phyloP scores from a whole-genome alignment of 1,284 basidiomycete genomes.

The Cryptococcus sp. region DNA sequence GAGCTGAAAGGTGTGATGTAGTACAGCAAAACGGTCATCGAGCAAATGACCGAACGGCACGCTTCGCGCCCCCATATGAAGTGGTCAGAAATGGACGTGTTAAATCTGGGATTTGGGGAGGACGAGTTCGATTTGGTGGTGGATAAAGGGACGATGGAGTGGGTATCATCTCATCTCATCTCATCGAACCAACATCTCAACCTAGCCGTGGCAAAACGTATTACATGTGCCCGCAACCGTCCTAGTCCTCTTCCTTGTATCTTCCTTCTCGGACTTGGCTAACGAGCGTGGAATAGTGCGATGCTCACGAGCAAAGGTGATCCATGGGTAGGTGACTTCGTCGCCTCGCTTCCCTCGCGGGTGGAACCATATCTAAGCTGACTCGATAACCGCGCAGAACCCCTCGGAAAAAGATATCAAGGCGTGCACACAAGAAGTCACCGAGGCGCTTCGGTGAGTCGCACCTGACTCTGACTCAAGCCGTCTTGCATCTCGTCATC shows the following conservation, averaged over 20 bases:
- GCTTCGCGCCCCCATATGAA: slow-evolving; percentile 67
- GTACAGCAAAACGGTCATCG: slow-evolving; percentile 79
- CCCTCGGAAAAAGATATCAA: slow-evolving; percentile 73
- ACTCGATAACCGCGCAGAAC: slow-evolving; percentile 58
- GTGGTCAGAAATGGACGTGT: slow-evolving; percentile 88
- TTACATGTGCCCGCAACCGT: too few species aligned
- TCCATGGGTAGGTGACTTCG: slow-evolving; percentile 68
- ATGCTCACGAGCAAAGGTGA: slow-evolving; percentile 87
- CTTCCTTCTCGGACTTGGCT: background rate
- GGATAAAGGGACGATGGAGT: slow-evolving; percentile 92
- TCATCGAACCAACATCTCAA: too few species aligned
- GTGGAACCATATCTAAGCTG: background rate
- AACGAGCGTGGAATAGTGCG: slow-evolving; percentile 55
- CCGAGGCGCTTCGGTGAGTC: slow-evolving; percentile 72
- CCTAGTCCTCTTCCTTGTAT: too few species aligned
- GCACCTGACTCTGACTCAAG: slow-evolving; percentile 6
- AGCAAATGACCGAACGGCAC: slow-evolving; percentile 74
- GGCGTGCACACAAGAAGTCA: slow-evolving; percentile 76
- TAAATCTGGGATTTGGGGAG: slow-evolving; percentile 68
- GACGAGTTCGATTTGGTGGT: slow-evolving; percentile 79
- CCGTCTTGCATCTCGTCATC: slow-evolving; percentile 1
- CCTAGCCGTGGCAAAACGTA: too few species aligned
- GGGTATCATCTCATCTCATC: slow-evolving; percentile 9
- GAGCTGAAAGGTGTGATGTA: slow-evolving; percentile 44
- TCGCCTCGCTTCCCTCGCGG: too few species aligned